Conservation (phyloP, 106 monocot genomes). For the Dendrobium chrysotoxum region DNA sequence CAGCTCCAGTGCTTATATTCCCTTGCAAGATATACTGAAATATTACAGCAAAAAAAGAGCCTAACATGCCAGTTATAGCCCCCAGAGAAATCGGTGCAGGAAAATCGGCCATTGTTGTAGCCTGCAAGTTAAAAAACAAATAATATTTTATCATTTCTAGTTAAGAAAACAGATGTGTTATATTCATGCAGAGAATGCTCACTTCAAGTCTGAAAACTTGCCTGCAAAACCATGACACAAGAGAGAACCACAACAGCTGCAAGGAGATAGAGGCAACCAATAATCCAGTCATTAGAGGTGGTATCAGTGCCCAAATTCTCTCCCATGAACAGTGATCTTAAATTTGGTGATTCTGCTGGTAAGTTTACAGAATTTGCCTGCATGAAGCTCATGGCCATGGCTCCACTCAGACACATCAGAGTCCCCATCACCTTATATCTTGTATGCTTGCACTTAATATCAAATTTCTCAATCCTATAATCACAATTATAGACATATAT, state of each 20-base stretch:
- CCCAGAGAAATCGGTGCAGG: slow-evolving; percentile 52
- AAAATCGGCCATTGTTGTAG: slow-evolving; percentile 42
- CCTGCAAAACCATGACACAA: slow-evolving; percentile 51
- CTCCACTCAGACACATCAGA: slow-evolving; percentile 48
- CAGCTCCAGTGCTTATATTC: slow-evolving; percentile 25
- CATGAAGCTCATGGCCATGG: slow-evolving; percentile 48
- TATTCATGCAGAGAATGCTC: too few relatives aligned
- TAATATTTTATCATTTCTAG: too few relatives aligned
- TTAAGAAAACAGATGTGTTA: too few relatives aligned
- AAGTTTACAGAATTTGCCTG: slow-evolving; percentile 19
- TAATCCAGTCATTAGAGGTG: slow-evolving; percentile 33
- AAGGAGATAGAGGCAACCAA: slow-evolving; percentile 55
- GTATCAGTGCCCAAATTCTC: background rate
- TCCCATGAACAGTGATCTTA: slow-evolving; percentile 1
- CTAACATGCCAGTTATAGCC: slow-evolving; percentile 22
- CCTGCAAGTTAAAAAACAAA: slow-evolving; percentile 33
- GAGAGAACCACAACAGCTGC: slow-evolving; percentile 29
- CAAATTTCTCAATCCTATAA: slow-evolving; percentile 64
- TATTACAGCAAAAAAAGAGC: slow-evolving; percentile 27
- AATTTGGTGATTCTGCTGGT: background rate
- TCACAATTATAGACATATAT: too few relatives aligned
- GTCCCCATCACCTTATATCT: slow-evolving; percentile 54
- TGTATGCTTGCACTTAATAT: slow-evolving; percentile 39
- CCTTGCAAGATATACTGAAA: slow-evolving; percentile 30
- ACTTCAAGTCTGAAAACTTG: background rate